phyloP scores from a whole-genome alignment of 2,329 filamentous ascomycete species.

The Alternaria dauci region DNA sequence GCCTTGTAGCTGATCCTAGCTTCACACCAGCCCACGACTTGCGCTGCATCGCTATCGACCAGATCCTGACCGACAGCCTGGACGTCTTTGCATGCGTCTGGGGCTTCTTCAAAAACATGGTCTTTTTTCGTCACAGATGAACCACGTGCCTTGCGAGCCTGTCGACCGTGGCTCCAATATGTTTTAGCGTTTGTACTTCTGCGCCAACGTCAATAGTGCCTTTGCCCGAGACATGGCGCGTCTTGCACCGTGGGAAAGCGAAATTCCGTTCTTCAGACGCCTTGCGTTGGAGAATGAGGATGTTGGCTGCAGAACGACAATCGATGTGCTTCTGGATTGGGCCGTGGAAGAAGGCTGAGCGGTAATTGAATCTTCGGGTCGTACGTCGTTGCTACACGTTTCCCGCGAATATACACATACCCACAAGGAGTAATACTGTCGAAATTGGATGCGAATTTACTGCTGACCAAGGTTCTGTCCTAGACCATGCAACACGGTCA shows the following conservation, averaged over 20 bases:
- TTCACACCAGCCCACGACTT: slow-evolving; percentile 45
- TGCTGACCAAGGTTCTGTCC: slow-evolving; percentile 12
- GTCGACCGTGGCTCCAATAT: slow-evolving; percentile 33
- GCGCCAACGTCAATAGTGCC: slow-evolving; percentile 38
- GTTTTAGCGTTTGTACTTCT: slow-evolving; percentile 48
- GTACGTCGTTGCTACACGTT: slow-evolving; percentile 50
- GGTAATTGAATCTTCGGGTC: slow-evolving; percentile 30
- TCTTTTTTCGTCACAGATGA: slow-evolving; percentile 52
- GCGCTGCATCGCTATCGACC: slow-evolving; percentile 42
- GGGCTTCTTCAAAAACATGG: slow-evolving; percentile 51
- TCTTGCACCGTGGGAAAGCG: slow-evolving; percentile 51
- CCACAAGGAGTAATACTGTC: slow-evolving; percentile 11
- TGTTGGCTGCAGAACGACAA: slow-evolving; percentile 47
- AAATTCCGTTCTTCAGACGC: slow-evolving; percentile 46
- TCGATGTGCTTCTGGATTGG: slow-evolving; percentile 51
- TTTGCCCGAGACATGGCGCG: slow-evolving; percentile 50
- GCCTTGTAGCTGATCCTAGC: slow-evolving; percentile 52
- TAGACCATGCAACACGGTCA: slow-evolving; percentile 44
- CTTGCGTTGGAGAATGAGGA: slow-evolving; percentile 38
- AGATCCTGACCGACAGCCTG: slow-evolving; percentile 49
- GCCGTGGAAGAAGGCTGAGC: slow-evolving; percentile 46
- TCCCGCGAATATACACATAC: slow-evolving; percentile 49
- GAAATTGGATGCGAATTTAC: slow-evolving; percentile 1
- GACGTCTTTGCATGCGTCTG: slow-evolving; percentile 52
- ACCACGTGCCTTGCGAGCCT: slow-evolving; percentile 44